Conservation (phyloP, 1,139 yeast species). For the Ogataea hybrid region DNA sequence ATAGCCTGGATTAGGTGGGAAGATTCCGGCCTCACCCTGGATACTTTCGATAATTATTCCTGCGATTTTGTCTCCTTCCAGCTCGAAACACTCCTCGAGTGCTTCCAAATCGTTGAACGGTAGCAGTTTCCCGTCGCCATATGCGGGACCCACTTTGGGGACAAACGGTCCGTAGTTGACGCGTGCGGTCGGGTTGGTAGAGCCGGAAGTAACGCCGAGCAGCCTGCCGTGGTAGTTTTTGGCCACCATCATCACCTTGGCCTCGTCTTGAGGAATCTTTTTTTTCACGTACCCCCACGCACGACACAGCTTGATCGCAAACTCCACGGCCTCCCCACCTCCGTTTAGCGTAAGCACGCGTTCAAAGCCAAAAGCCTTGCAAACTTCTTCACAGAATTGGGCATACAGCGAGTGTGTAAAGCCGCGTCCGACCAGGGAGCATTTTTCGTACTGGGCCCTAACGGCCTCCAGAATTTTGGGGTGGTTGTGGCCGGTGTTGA, state of each 20-base stretch:
- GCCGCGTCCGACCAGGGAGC: conserved; percentile 84
- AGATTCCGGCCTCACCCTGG: conserved; percentile 41
- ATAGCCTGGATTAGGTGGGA: conserved; percentile 33
- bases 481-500: conserved; percentile 93
- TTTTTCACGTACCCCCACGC: conserved; percentile 91
- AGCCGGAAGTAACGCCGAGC: conserved; percentile 85
- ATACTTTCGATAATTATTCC: conserved; percentile 37
- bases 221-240: conserved; percentile 94
- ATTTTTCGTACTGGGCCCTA: conserved; percentile 71
- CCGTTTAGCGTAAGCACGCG: conserved; percentile 94
- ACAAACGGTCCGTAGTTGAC: conserved; percentile 83
- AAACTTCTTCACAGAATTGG: conserved; percentile 64
- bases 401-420: conserved; percentile 83
- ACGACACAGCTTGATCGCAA: conserved; percentile 85
- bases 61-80: conserved; percentile 32
- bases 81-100: conserved; percentile 27
- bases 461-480: conserved; percentile 81
- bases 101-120: conserved; percentile 26
- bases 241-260: conserved; percentile 73
- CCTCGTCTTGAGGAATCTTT: conserved; percentile 73
- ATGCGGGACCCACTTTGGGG: conserved; percentile 67
- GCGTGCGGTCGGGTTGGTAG: conserved; percentile 86
- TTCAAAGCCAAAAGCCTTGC: conserved; percentile 82
- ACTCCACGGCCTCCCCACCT: conserved; percentile 96
- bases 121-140: conserved; percentile 18